phyloP scores from a whole-genome alignment of 805 yeast species.

The Kluyveromyces aestuarii region DNA sequence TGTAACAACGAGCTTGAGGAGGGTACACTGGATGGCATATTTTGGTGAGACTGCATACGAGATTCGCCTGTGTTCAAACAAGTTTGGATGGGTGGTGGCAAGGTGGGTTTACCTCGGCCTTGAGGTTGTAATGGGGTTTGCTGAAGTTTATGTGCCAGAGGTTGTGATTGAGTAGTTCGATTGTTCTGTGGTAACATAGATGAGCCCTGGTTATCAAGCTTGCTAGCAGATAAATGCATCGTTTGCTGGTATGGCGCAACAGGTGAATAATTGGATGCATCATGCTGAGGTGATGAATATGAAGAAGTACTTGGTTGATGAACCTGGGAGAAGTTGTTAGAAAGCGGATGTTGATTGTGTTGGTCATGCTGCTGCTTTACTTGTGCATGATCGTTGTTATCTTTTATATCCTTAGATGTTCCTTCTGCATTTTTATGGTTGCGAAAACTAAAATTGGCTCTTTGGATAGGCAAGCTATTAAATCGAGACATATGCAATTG shows the following conservation, averaged over 20 bases:
- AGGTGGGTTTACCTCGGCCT: conserved; percentile 1
- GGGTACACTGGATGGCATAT: conserved; percentile 2
- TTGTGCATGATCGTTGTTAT: conserved; percentile 15
- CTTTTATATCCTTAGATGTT: conserved; percentile 25
- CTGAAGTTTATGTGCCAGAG: conserved; percentile 8
- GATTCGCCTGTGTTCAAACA: conserved; percentile 3
- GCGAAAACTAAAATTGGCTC: conserved; percentile 29
- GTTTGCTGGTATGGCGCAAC: conserved; percentile 4
- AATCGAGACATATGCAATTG: conserved; percentile 56
- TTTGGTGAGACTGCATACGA: conserved; percentile 7
- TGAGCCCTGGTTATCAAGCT: not conserved
- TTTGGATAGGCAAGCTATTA: conserved; percentile 32
- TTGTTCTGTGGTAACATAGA: conserved; percentile 4
- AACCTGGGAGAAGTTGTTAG: not conserved
- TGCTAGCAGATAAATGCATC: not conserved
- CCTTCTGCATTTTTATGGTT: conserved; percentile 21
- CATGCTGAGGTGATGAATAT: not conserved
- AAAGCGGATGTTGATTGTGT: conserved; percentile 4
- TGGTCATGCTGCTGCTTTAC: conserved; percentile 6
- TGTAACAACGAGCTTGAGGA: conserved; percentile 13
- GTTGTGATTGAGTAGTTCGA: conserved; percentile 6
- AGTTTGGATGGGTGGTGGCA: conserved; percentile 4
- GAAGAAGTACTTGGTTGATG: not conserved
- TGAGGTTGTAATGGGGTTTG: conserved; percentile 2
- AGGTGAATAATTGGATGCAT: not conserved